Base-by-base conservation (phyloP, 768 basidiomycete genomes). In the Botryobasidium botryosum region DNA sequence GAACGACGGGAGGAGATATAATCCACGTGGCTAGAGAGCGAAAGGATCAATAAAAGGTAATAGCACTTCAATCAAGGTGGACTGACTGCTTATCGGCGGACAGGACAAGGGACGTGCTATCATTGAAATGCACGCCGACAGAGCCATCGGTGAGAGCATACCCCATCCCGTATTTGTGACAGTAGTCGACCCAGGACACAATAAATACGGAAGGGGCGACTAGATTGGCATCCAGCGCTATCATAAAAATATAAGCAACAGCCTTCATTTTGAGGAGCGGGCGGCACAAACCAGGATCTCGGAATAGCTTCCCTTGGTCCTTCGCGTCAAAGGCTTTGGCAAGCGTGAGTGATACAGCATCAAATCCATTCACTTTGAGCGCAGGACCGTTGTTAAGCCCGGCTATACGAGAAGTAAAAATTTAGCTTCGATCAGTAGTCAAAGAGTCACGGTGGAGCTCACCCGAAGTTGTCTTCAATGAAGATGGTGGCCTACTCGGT, bases 161-260 rank as follows among this genome's bases (percentile, higher is more conserved):
- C 1, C 92, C 94, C 85, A 96, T 97, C n/a, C 92, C 94, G 61
- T 96, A 99, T 68, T 96, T 96, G 62, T 90, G 86, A 59, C 87
- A 92, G 57, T 97, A 97, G 60, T 97, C 94, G 33, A 97, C 82
- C 94, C 94, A 97, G n/a, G 84, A 85, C 2, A 83, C 85, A 51
- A 99, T 88, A 62, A 96, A 97, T 36, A 92, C 80, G 43, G 70
- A 70, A 47, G 86, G 82, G 15, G 75, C 69, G 26, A 24, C 35
- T 2, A 85, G 53, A 33, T 60, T 54, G 1, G 55, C 60, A 24
- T 75, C 75, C 35, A 68, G n/a, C 13, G 23, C 55, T 55, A 38
- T 5, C 29, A 10, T 37, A 28, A 26, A 12, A 20, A 35, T 25
- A 28, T 8, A 18, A 43, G 18, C 7, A 27, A 42, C 10, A 10